These are phyloP conservation scores for Globisporangium echinulatum DNA, from an alignment of 352 stramenopile genomes.

Conservation along the genomic window DNA sequence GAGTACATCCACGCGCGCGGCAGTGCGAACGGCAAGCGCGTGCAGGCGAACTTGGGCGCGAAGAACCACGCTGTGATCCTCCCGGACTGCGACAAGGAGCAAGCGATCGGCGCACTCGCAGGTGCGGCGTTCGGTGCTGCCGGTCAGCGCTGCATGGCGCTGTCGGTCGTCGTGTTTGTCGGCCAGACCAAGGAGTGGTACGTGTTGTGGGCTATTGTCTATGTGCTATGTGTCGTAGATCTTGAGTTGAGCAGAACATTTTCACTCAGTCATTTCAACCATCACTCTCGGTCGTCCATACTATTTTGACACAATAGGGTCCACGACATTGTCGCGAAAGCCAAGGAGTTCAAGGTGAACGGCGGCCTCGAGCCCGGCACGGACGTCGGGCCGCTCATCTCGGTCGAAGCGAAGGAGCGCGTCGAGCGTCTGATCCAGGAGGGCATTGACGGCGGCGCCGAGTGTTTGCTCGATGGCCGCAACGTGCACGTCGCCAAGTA, in stretches of 20 bases:
- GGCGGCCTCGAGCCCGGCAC: constrained; percentile 67
- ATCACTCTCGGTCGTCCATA: not conserved
- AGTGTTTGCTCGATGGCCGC: constrained; percentile 90
- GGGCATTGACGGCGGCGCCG: constrained; percentile 87
- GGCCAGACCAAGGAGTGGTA: constrained; percentile 89
- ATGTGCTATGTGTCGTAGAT: too few species aligned
- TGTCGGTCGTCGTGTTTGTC: constrained; percentile 95
- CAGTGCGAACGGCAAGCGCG: constrained; percentile 89
- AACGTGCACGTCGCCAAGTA: constrained; percentile 87
- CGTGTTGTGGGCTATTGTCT: not conserved
- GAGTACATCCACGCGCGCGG: constrained; percentile 92
- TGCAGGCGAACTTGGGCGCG: constrained; percentile 95
- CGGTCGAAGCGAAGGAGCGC: constrained; percentile 78
- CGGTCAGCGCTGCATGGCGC: constrained; percentile 97
- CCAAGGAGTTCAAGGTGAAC: constrained; percentile 90
- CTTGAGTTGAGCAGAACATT: too few species aligned
- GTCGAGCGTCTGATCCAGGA: constrained; percentile 87
- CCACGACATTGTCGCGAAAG: constrained; percentile 87
- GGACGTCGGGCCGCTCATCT: constrained; percentile 89
- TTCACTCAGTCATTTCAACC: too few species aligned
- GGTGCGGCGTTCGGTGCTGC: constrained; percentile 95
- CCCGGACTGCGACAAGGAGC: constrained; percentile 91
- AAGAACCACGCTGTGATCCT: constrained; percentile 99
- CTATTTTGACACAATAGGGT: constrained; percentile 26
- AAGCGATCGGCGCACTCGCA: constrained; percentile 80